Base-by-base conservation (phyloP, 768 basidiomycete species). In the Porphyrellus cyaneotinctus region DNA sequence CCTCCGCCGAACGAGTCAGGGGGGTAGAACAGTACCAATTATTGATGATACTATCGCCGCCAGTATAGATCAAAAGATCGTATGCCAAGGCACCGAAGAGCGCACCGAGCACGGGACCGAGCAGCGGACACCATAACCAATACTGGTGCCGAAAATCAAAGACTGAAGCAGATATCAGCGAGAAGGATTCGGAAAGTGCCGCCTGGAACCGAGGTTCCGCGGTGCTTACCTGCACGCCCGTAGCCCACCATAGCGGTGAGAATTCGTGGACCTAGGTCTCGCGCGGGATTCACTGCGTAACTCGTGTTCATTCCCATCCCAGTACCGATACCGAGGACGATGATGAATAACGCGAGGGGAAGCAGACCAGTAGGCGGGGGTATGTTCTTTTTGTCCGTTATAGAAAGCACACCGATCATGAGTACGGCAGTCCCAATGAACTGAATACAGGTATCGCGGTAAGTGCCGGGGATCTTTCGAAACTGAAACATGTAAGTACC, bases 191-290 rank as follows among this genome's bases (percentile, higher is more conserved):
- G 23, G n/a, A 13, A 12, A 18, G 13, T 12, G 13, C 6, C 4
- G 43, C 17, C 28, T 15, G 24, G 10, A 8, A 13, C 23, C 41
- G 6, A 12, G 32, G 36, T 22, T 23, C 24, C 41, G 20, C 24
- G 13, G 12, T 13, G 22, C 60, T 55, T 17, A 70, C 59, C 63
- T 39, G 39, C 59, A 22, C 37, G 63, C 17, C 83, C 83, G 59
- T 85, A 86, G 14, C 84, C 84, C 26, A 76, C 82, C 79, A 85
- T 82, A 2, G 83, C 75, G 3, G 82, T 84, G 55, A 85, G 62
- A 18, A 85, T 56, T 13, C 84, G 73, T 5, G 85, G 83, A 14
- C 84, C 83, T 6, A 85, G 66, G 66, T 85, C 84, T 60, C 84
- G 78, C 26, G 84, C 82, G 38, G 84, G 85, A 57, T 85, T 85